Percentiles rank a stretch among this genome's conserved stretches.
phyloP scores from a whole-genome alignment of 306 rosid genomes.

The Cotoneaster glaucophyllus region DNA sequence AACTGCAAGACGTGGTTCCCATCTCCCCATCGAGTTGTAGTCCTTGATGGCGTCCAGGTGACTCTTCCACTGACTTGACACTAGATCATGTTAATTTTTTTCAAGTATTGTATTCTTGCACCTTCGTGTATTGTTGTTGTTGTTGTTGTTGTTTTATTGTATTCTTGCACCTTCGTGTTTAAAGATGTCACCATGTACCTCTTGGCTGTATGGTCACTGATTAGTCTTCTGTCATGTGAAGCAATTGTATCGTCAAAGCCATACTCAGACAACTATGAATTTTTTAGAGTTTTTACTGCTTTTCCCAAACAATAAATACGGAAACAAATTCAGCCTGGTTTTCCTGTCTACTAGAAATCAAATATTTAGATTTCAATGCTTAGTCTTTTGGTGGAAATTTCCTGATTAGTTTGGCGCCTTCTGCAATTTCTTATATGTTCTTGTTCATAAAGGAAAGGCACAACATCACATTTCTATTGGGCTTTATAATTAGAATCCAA shows the following conservation, averaged over 20 bases:
- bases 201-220: neutral
- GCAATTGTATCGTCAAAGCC: neutral
- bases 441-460: neutral
- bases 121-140: too few species aligned
- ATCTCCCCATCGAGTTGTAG: slow-evolving; percentile 60
- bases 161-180: neutral
- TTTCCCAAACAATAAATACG: neutral
- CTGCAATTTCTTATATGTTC: neutral
- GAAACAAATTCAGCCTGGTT: neutral
- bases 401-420: neutral
- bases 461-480: neutral
- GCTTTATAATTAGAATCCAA: neutral
- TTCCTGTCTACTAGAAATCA: neutral
- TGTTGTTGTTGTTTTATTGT: too few species aligned
- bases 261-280: neutral
- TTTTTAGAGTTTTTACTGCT: neutral
- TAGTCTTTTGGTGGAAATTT: neutral
- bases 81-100: neutral
- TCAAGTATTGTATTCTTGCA: neutral
- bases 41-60: slow-evolving; percentile 90
- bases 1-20: slow-evolving; percentile 50
- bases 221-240: neutral
- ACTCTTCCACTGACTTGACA: slow-evolving; percentile 7
- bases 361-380: neutral
- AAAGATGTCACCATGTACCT: neutral